Percentiles rank a stretch among this genome's conserved stretches.
Evolutionary conservation across 106 monocot genomes (phyloP).

Genomic region (Acorus calamus): DNA sequence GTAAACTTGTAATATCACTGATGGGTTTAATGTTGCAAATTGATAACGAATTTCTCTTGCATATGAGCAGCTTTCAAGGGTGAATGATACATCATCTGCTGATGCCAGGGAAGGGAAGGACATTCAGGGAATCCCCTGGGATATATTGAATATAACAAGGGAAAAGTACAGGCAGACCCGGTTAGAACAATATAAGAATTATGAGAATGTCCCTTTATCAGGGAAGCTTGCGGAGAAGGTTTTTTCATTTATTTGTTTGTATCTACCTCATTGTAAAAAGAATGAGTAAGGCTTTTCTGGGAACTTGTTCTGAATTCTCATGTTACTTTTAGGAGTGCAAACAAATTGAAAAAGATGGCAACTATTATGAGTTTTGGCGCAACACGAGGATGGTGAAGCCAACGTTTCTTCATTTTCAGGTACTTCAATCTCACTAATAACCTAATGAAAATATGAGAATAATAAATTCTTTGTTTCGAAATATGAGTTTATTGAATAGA

Average conservation of each 20-base stretch:
- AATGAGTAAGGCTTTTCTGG: background rate
- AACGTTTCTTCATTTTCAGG: slow-evolving; percentile 46
- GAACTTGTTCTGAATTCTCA: background rate
- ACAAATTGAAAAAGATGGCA: slow-evolving; percentile 27
- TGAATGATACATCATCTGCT: slow-evolving; percentile 42
- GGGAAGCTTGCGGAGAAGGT: slow-evolving; percentile 42
- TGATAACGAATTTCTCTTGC: no score
- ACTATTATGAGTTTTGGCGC: slow-evolving; percentile 33
- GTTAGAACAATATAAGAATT: slow-evolving; percentile 55
- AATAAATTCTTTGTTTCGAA: no score
- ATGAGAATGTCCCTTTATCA: slow-evolving; percentile 50
- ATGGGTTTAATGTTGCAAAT: no score
- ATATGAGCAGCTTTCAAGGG: slow-evolving; percentile 23
- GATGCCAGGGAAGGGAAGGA: slow-evolving; percentile 57
- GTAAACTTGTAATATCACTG: no score
- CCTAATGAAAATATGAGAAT: no score
- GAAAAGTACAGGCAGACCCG: slow-evolving; percentile 40
- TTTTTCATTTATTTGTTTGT: background rate
- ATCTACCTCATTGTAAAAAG: background rate
- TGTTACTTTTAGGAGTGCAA: slow-evolving; percentile 23
- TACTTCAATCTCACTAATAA: background rate
- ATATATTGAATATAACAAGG: slow-evolving; percentile 40
- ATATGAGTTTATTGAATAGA: no score
- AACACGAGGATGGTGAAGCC: slow-evolving; percentile 40
- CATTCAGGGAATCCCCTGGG: slow-evolving; percentile 66